phyloP scores from a whole-genome alignment of 169 alveolate species.

The Plasmodium relictum region DNA sequence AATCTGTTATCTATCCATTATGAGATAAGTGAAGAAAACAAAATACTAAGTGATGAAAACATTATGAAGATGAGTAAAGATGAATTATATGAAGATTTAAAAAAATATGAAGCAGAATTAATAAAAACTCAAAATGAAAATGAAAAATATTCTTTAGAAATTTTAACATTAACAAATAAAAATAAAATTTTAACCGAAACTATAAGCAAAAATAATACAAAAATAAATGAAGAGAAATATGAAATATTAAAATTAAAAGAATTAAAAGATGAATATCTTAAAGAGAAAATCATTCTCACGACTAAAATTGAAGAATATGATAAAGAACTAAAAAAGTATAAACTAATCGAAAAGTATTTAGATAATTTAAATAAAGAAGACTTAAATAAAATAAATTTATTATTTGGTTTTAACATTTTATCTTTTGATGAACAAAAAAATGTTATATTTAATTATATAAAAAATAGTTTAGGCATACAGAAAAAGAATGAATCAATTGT shows the following conservation, averaged over 20 bases:
- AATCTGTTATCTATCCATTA: conserved; percentile 44
- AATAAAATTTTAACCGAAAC: conserved; percentile 68
- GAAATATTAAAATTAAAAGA: conserved; percentile 68
- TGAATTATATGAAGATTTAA: conserved; percentile 54
- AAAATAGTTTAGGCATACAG: conserved; percentile 13
- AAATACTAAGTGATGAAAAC: conserved; percentile 23
- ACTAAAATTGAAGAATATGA: conserved; percentile 74
- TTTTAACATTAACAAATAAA: conserved; percentile 63
- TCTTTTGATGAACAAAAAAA: conserved; percentile 57
- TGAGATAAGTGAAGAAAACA: conserved; percentile 59
- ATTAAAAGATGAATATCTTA: conserved; percentile 69
- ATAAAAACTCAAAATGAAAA: conserved; percentile 61
- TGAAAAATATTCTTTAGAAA: conserved; percentile 47
- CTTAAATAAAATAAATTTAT: conserved; percentile 38
- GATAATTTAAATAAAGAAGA: conserved; percentile 69
- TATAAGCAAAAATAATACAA: conserved; percentile 24
- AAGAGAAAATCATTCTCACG: conserved; percentile 52
- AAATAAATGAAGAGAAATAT: conserved; percentile 41
- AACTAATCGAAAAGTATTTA: conserved; percentile 50
- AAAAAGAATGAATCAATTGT: conserved; percentile 30
- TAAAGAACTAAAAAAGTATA: conserved; percentile 65
- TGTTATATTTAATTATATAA: conserved; percentile 52
- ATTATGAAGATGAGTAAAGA: conserved; percentile 35
- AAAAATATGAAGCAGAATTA: conserved; percentile 38
- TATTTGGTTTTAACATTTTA: conserved; percentile 55